Evolutionary conservation across 129 eudicot species (phyloP), one percentile per base, ranked within the genome.

Genomic region (Erigeron canadensis): DNA sequence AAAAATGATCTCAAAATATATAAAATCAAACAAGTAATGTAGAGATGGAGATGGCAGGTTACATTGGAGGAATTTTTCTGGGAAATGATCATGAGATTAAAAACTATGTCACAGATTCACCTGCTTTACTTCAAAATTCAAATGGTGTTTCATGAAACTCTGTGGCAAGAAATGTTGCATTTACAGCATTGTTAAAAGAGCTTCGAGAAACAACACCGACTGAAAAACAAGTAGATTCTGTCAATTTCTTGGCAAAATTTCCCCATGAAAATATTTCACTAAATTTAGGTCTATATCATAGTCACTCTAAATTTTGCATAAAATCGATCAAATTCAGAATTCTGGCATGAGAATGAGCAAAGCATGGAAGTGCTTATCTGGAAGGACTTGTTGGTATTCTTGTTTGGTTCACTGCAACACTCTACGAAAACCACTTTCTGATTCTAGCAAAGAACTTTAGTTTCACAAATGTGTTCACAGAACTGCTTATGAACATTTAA

Each of bases 301-400:
- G 71, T 84, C 53, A 86, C 91, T 9, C 69, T 19, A n/a, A 59
- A 77, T 89, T 43, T 43, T 86, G 53, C 58, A 54, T 72, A 71
- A 66, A 12, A 71, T 86, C 4, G 60, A 58, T 63, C 79, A 82
- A 64, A 71, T 86, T 77, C 87, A 77, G 58, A 70, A 22, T 48
- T 71, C 61, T 11, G 87, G 96, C 11, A 66, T 75, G 41, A 73
- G 92, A 80, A 72, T 74, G 73, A 86, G 87, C 81, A 81, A 85
- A 72, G n/a, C 63, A 83, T 65, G 86, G 81, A 74, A 69, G 75
- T 69, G 61, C 69, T 77, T 89, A 82, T 70, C 66, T 89, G 22
- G 96, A 89, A 77, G 91, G 92, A 38, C 80, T 89, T 21, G 89
- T 89, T 63, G 96, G 96, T 8, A 75, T 82, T 71, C 87, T 86